A percentile compares a stretch with the other conserved stretches of the same genome.
Conservation (phyloP, 139 green algal genomes). For the Medakamo hakoo region DNA sequence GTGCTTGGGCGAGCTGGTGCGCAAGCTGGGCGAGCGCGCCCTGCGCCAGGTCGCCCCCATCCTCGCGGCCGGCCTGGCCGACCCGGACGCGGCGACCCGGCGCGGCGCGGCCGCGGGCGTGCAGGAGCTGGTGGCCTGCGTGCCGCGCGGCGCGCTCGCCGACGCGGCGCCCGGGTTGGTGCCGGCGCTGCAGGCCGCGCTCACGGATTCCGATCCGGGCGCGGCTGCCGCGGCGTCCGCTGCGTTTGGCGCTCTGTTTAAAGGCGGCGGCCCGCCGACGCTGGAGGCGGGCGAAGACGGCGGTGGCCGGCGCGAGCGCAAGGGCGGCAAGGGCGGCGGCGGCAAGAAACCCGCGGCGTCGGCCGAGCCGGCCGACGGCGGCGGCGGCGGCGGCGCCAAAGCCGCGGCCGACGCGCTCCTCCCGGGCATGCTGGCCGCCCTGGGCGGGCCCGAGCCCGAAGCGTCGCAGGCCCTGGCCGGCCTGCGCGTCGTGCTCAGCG, state of each 20-base stretch:
- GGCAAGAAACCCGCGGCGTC: too few species aligned
- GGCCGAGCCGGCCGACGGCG: too few species aligned
- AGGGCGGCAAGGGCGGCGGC: background rate
- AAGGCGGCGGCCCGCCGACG: too few species aligned
- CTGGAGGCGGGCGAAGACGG: too few species aligned
- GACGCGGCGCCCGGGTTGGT: constrained; percentile 73
- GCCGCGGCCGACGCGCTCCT: constrained; percentile 67
- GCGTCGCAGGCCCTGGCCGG: constrained; percentile 56
- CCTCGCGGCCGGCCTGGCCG: constrained; percentile 46
- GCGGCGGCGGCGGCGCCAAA: constrained; percentile 18
- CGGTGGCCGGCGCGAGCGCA: constrained; percentile 3
- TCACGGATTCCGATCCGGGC: constrained; percentile 56
- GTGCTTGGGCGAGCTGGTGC: constrained; percentile 86
- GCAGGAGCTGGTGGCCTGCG: background rate
- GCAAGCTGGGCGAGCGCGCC: constrained; percentile 92
- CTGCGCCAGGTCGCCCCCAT: constrained; percentile 81
- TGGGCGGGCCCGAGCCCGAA: constrained; percentile 7
- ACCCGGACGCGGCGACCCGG: constrained; percentile 5
- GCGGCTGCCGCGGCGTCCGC: constrained; percentile 60
- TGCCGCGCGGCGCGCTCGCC: constrained; percentile 29
- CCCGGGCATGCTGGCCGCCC: constrained; percentile 44
- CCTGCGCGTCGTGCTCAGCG: constrained; percentile 63
- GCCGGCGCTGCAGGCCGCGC: constrained; percentile 56
- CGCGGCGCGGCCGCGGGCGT: background rate
- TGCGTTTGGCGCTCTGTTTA: constrained; percentile 82